Evolutionary conservation across 2,329 filamentous ascomycete genomes (phyloP), one percentile per base, ranked within the genome.

Genomic region (Dactylellina haptotyla): DNA sequence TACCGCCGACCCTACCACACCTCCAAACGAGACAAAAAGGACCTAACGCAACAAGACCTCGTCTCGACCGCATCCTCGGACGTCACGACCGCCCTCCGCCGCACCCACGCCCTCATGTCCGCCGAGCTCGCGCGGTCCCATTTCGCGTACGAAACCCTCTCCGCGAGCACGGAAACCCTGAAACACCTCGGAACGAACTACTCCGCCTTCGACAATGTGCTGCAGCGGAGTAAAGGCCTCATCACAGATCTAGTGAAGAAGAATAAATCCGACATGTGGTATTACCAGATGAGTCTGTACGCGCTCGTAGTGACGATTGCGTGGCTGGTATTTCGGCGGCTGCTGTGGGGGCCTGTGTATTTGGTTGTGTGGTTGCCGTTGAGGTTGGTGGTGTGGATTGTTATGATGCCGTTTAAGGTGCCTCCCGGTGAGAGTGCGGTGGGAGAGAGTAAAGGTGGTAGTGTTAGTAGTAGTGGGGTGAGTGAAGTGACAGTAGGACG

Each of bases 181-280:
- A 86, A 86, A 59, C 87, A 91, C 75, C 85, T 99, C 0, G 88
- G 90, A 2, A 90, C 96, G 78, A 90, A 87, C 37, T 99, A 99
- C 82, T 88, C 85, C 18, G 88, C 88, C 54, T 86, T 98, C 3
- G 92, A 94, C 77, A 87, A 87, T 10, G 85, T 97, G 79, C 85
- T 99, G 37, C 84, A 87, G 1, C 90, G 87, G 65, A 93, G 91
- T 48, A 86, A 87, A 76, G 89, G 88, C 63, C 84, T 99, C 16
- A 86, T 97, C 5, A 87, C 88, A 4, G 92, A 91, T 16, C 84
- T 99, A 48, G 83, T 98, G 50, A 87, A 88, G 74, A 95, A 91
- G 75, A 92, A 96, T 80, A 99, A 99, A 84, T 95, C 90, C 76
- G 95, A 99, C 80, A 97, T 93, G 1, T 99, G 95, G 95, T 99